A percentile compares a stretch with the other conserved stretches of the same genome.
phyloP scores from a whole-genome alignment of 2,329 filamentous ascomycete species.

The Hypomyces rosellus region DNA sequence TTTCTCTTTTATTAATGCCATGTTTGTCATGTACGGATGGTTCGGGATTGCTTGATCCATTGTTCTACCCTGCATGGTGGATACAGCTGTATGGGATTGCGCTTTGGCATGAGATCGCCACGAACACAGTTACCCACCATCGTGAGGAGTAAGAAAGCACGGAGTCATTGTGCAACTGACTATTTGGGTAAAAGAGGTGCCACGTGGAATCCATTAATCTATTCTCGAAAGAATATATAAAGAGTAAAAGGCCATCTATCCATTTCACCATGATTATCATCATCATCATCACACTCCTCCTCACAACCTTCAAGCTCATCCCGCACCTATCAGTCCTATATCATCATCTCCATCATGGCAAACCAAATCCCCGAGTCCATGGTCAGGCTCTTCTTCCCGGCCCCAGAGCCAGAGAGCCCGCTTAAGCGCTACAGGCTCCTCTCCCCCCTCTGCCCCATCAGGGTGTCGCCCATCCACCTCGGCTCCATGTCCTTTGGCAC shows the following conservation, averaged over 20 bases:
- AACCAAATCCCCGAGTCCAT: background rate
- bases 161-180: too few species aligned
- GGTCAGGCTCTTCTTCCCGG: background rate
- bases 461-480: constrained; percentile 4
- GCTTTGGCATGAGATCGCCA: too few species aligned
- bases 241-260: background rate
- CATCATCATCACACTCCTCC: background rate
- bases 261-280: background rate
- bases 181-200: too few species aligned
- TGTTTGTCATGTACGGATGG: too few species aligned
- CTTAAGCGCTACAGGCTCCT: background rate
- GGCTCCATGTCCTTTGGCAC: constrained; percentile 9
- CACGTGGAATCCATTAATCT: too few species aligned
- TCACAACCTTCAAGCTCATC: background rate
- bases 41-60: too few species aligned
- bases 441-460: background rate
- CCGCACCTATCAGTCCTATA: background rate
- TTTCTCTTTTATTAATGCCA: too few species aligned
- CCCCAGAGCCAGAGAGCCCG: constrained; percentile 1
- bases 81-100: too few species aligned
- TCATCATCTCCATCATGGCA: background rate
- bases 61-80: too few species aligned
- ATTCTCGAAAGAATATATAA: too few species aligned
- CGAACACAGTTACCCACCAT: too few species aligned
- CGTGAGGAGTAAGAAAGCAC: too few species aligned